phyloP scores from a whole-genome alignment of 768 basidiomycete species.

The Suillus variegatus region DNA sequence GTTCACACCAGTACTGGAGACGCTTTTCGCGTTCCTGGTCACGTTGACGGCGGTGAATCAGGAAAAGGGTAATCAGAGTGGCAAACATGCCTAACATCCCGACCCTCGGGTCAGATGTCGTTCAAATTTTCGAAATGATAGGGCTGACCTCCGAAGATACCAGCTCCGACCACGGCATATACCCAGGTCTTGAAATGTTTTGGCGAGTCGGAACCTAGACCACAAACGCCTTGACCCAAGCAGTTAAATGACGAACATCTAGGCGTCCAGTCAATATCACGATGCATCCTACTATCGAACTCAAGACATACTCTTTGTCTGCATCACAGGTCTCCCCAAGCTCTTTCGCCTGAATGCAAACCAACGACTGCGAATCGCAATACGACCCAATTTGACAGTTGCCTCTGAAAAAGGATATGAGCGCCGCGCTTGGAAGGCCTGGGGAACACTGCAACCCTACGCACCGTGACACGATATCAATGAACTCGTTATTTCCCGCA shows the following conservation, averaged over 20 bases:
- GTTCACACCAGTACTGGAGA: constrained; percentile 88
- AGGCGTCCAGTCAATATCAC: constrained; percentile 3
- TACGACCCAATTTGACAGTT: constrained; percentile 77
- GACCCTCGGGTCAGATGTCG: background rate
- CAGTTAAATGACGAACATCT: constrained; percentile 85
- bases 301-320: constrained; percentile 52
- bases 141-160: constrained; percentile 69
- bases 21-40: constrained; percentile 81
- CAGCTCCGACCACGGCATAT: constrained; percentile 68
- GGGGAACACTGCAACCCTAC: constrained; percentile 13
- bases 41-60: constrained; percentile 71
- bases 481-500: constrained; percentile 55
- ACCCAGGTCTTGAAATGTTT: constrained; percentile 67
- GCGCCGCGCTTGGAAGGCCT: background rate
- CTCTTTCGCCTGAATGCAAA: constrained; percentile 60
- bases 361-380: constrained; percentile 62
- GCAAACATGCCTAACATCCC: constrained; percentile 65
- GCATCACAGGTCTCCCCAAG: constrained; percentile 61
- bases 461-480: constrained; percentile 82
- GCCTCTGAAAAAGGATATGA: constrained; percentile 41
- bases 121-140: background rate
- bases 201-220: constrained; percentile 55
- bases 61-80: constrained; percentile 66
- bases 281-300: constrained; percentile 37
- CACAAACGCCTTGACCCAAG: constrained; percentile 59